Evolutionary conservation across 352 stramenopile genomes (phyloP), one percentile per base, ranked within the genome.

Genomic region (Phytophthora parvispora): DNA sequence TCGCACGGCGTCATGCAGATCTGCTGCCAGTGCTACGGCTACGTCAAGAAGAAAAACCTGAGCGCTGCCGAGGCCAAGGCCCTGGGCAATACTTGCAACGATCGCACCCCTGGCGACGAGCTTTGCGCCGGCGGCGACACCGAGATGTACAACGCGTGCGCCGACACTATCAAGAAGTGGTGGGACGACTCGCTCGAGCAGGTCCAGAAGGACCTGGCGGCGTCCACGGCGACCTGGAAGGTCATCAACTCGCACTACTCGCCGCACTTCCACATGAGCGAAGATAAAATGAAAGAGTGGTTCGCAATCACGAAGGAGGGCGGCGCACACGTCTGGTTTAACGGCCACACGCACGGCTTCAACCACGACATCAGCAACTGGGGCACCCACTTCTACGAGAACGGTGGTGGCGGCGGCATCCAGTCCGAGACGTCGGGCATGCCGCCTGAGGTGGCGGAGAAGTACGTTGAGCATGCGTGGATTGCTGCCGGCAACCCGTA

Each of bases 241-340:
- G 75, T 96, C 52, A 82, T 97, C 51, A 97, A 96, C 77, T 95
- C 90, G 72, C 90, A 97, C 78, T 97, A 97, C 80, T 97, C 88
- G 54, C 88, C 90, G 24, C 87, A 95, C 70, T 94, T 94, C 64
- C 89, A 97, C 80, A 97, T 97, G 89, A 92, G 76, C 59, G 84
- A 91, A 49, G 82, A 92, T 64, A 94, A 94, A 81, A 95, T 97
- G 87, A 93, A 95, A 73, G 80, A 88, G 56, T 97, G 89, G 89
- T 97, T 93, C 73, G 75, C 85, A 69, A 76, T 96, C 59, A 87
- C 84, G 12, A 96, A 96, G 69, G 83, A 93, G 13, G 75, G 84
- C 57, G 80, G 81, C 22, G 89, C 91, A 3, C 89, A 96, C 58
- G 32, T 92, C 18, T 96, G 87, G 87, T 70, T 95, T 42, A 96